Evolutionary conservation across 108 stramenopile genomes (phyloP).

Genomic region (Nitzschia putrida): DNA sequence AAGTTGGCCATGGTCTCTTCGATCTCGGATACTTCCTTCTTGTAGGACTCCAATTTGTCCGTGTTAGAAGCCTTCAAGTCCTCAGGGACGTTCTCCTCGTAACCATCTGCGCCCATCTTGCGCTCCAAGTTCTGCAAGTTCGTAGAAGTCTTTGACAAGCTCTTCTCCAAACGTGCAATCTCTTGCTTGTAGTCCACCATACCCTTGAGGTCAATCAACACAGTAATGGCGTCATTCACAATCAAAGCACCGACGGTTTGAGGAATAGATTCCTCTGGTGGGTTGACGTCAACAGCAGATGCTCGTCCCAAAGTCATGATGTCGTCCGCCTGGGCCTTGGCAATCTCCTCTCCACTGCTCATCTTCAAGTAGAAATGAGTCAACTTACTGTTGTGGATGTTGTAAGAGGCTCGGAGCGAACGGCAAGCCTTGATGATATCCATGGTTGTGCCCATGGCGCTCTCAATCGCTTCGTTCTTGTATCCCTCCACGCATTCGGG

Average conservation of each 20-base stretch:
- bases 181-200: constrained; percentile 93
- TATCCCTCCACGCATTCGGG: constrained; percentile 70
- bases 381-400: constrained; percentile 77
- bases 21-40: constrained; percentile 77
- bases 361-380: constrained; percentile 88
- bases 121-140: constrained; percentile 59
- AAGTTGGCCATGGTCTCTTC: constrained; percentile 84
- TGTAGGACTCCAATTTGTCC: constrained; percentile 68
- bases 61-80: constrained; percentile 60
- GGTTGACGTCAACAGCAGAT: constrained; percentile 64
- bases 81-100: constrained; percentile 74
- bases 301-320: constrained; percentile 83
- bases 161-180: constrained; percentile 87
- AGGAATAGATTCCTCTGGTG: constrained; percentile 57
- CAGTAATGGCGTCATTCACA: constrained; percentile 80
- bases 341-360: constrained; percentile 47
- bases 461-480: constrained; percentile 57
- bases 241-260: constrained; percentile 77
- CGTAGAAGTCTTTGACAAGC: constrained; percentile 53
- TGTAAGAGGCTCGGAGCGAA: constrained; percentile 81
- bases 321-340: constrained; percentile 60
- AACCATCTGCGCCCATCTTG: constrained; percentile 73
- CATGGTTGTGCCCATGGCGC: constrained; percentile 80
- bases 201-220: constrained; percentile 94
- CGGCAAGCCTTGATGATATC: constrained; percentile 82